Percentiles rank a stretch among this genome's conserved stretches.
Conservation (phyloP, 139 green algal genomes). For the Chlamydomonas sphaeroides region DNA sequence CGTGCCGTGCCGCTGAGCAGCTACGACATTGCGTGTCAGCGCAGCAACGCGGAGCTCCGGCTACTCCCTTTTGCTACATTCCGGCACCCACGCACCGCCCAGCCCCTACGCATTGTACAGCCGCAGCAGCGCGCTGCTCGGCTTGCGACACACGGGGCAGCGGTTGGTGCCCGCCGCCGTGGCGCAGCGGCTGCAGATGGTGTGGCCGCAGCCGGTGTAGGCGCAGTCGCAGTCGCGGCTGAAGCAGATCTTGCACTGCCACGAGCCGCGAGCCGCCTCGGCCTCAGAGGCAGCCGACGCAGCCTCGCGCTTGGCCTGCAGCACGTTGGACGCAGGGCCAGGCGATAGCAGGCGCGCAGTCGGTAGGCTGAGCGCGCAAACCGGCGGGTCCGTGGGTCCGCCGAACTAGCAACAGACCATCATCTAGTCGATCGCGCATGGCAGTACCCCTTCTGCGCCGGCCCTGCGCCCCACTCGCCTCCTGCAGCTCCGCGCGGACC, state of each 20-base stretch:
- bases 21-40: no score
- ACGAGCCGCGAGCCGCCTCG: constrained; percentile 16
- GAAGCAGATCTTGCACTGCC: constrained; percentile 75
- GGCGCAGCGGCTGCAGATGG: constrained; percentile 62
- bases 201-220: constrained; percentile 71
- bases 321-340: not conserved
- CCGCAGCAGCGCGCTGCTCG: constrained; percentile 25
- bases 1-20: no score
- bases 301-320: constrained; percentile 8
- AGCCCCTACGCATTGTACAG: not conserved
- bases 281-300: not conserved
- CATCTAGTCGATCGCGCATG: no score
- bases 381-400: no score
- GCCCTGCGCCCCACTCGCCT: no score
- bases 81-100: no score
- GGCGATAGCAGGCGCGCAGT: not conserved
- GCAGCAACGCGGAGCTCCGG: no score
- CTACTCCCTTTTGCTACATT: no score
- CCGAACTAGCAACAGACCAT: no score
- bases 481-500: no score
- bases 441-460: no score
- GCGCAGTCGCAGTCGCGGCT: constrained; percentile 55
- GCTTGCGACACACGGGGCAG: constrained; percentile 67
- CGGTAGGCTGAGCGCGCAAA: no score
- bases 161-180: constrained; percentile 21